These are phyloP conservation scores for Fusarium longipes DNA, from an alignment of 2,329 filamentous ascomycete genomes.

Conservation along the genomic window DNA sequence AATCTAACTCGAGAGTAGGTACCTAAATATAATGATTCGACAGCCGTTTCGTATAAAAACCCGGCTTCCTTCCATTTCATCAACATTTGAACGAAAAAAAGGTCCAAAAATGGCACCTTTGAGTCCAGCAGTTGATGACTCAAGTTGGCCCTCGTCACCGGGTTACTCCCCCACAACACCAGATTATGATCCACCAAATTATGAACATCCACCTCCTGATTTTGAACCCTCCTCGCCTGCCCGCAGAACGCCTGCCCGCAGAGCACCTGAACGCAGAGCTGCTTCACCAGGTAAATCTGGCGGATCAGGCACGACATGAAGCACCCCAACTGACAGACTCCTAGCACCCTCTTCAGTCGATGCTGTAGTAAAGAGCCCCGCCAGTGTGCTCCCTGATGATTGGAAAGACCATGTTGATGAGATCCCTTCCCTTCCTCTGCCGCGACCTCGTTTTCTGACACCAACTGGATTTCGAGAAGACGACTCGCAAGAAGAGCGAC, in stretches of 20 bases:
- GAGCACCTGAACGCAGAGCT: not conserved
- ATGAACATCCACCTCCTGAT: not conserved
- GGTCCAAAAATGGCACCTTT: not conserved
- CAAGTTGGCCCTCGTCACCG: not conserved
- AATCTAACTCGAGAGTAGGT: too few species aligned
- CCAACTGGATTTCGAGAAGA: not conserved
- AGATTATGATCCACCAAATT: accelerated
- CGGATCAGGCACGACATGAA: not conserved
- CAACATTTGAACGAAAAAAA: not conserved
- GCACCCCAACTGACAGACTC: not conserved
- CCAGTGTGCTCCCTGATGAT: not conserved
- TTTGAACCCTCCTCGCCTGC: not conserved
- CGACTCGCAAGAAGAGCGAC: not conserved
- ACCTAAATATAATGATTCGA: not conserved
- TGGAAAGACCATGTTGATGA: not conserved
- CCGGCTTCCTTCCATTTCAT: not conserved
- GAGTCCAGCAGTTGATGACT: not conserved
- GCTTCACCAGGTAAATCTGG: not conserved
- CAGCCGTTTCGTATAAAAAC: not conserved
- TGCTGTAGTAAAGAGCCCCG: not conserved
- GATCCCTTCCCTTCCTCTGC: not conserved
- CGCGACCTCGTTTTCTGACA: not conserved
- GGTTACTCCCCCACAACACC: not conserved
- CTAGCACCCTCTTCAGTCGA: not conserved
- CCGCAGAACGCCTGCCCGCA: not conserved